Evolutionary conservation across 2,329 filamentous ascomycete species (phyloP).

Genomic region (Pyricularia grisea): DNA sequence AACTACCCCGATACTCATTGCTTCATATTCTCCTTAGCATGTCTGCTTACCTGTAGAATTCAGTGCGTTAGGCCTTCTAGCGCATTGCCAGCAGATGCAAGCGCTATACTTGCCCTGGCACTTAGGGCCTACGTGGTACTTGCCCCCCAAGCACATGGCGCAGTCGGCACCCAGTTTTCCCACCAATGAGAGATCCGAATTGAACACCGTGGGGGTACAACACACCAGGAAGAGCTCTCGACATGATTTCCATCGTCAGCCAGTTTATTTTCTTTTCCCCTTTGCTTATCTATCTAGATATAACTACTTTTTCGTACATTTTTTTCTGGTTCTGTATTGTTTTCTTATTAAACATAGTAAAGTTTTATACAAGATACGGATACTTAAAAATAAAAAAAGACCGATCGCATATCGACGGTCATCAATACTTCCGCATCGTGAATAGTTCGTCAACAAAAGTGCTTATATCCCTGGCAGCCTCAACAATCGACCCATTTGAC

Average conservation of each 20-base stretch:
- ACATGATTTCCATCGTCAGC: background rate
- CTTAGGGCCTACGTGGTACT: background rate
- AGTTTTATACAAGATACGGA: background rate
- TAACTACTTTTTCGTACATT: no score
- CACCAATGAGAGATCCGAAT: background rate
- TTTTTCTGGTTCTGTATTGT: background rate
- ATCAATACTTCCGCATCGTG: background rate
- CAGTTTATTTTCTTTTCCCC: background rate
- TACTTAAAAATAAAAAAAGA: no score
- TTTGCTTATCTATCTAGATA: no score
- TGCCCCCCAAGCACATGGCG: background rate
- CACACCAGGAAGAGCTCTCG: background rate
- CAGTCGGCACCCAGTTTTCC: background rate
- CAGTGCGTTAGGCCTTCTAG: background rate
- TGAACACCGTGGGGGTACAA: background rate
- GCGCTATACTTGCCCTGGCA: background rate
- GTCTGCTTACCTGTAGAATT: background rate
- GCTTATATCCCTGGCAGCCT: background rate
- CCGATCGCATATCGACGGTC: background rate
- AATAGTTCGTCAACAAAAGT: constrained; percentile 2
- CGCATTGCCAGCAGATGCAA: background rate
- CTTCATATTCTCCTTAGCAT: background rate
- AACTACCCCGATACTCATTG: no score
- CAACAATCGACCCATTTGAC: background rate
- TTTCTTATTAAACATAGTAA: background rate